These are phyloP conservation scores for Grosmannia serpens DNA, from an alignment of 2,329 filamentous ascomycete species.

Conservation along the genomic window DNA sequence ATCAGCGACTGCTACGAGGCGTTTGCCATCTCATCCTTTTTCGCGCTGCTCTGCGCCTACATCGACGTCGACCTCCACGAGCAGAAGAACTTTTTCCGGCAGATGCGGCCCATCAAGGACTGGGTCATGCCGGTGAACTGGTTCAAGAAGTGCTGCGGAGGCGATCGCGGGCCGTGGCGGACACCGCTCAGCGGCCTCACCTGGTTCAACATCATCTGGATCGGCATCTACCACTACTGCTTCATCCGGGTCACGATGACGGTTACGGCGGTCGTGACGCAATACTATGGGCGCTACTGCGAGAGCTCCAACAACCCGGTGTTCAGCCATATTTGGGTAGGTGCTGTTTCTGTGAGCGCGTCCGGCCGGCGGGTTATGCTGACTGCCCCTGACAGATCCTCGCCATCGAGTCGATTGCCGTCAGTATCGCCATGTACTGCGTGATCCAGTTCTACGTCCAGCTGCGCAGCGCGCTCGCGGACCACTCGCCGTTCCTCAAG, in stretches of 20 bases:
- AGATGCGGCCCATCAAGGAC: slow-evolving; percentile 49
- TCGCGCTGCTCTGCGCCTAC: slow-evolving; percentile 71
- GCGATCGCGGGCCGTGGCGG: slow-evolving; percentile 56
- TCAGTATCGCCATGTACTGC: slow-evolving; percentile 80
- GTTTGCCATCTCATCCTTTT: slow-evolving; percentile 80
- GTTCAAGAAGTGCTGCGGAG: slow-evolving; percentile 59
- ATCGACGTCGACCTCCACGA: slow-evolving; percentile 64
- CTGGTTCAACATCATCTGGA: slow-evolving; percentile 84
- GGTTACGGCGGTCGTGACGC: slow-evolving; percentile 60
- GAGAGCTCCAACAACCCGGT: slow-evolving; percentile 64
- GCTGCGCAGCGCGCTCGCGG: slow-evolving; percentile 53
- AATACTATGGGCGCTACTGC: slow-evolving; percentile 62
- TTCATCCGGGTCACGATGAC: slow-evolving; percentile 72
- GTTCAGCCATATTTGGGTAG: slow-evolving; percentile 77
- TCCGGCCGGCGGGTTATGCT: background rate
- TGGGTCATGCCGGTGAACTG: slow-evolving; percentile 69
- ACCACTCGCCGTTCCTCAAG: slow-evolving; percentile 66
- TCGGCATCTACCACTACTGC: slow-evolving; percentile 77
- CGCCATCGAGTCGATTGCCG: slow-evolving; percentile 57
- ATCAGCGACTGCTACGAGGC: slow-evolving; percentile 81
- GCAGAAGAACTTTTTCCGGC: slow-evolving; percentile 72
- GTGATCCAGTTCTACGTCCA: slow-evolving; percentile 81
- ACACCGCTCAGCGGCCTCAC: slow-evolving; percentile 72
- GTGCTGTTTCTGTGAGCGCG: background rate
- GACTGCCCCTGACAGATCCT: slow-evolving; percentile 34